phyloP scores from a whole-genome alignment of 2,329 filamentous ascomycete species.

The Keithomyces neogunnii region DNA sequence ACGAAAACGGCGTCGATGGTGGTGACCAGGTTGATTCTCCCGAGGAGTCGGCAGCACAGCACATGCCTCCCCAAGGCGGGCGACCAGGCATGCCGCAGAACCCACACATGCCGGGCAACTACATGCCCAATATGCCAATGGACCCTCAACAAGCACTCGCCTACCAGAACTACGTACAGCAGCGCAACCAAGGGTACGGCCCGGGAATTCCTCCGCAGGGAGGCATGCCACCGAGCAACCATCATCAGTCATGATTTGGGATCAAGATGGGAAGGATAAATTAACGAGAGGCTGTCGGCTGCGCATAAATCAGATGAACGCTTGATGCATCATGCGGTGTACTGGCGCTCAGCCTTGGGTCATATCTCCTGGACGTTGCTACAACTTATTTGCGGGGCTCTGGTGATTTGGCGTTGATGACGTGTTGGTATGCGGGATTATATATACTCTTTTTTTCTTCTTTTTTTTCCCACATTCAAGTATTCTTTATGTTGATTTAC shows the following conservation, averaged over 20 bases:
- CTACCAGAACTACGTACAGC: conserved; percentile 77
- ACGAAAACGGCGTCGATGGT: conserved; percentile 74
- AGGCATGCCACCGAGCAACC: conserved; percentile 74
- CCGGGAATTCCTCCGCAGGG: conserved; percentile 72
- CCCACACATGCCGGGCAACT: conserved; percentile 54
- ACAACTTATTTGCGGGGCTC: conserved; percentile 30
- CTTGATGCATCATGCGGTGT: neutral
- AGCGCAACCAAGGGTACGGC: conserved; percentile 58
- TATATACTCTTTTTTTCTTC: neutral
- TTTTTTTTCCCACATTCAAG: conserved; percentile 1
- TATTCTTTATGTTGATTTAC: neutral
- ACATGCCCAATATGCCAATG: conserved; percentile 56
- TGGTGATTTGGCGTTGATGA: conserved; percentile 35
- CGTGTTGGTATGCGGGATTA: conserved; percentile 22
- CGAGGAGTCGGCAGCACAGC: conserved; percentile 73
- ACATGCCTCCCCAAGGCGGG: conserved; percentile 55
- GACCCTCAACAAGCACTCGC: conserved; percentile 73
- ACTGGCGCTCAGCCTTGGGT: conserved; percentile 17
- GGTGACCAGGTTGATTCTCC: conserved; percentile 76
- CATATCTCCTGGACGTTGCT: conserved; percentile 18
- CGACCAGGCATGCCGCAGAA: conserved; percentile 59
- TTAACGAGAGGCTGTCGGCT: neutral
- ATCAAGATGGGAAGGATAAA: conserved; percentile 1
- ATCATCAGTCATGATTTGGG: conserved; percentile 60
- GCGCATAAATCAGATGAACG: neutral